Base-by-base conservation (phyloP, 2,329 filamentous ascomycete species). In the Colletotrichum lupini region DNA sequence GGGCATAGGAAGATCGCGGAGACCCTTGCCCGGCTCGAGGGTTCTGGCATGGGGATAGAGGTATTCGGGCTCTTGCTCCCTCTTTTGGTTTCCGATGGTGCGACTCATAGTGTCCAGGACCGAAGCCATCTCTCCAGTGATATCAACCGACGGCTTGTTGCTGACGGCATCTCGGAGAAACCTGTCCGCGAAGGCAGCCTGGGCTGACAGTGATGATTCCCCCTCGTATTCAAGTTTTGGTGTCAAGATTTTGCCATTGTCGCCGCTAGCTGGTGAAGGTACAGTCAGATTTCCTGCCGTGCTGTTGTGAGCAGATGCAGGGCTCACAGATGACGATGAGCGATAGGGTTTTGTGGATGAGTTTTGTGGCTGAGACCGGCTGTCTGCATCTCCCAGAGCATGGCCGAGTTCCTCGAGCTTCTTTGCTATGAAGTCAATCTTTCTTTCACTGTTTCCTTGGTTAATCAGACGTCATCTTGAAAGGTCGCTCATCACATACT, bases 111-210 rank as follows among this genome's bases (percentile, higher is more conserved):
- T 59, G 1, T 77, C 68, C 8, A 78, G 55, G 9, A 75, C 72
- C 0, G 73, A 67, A 19, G 68, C 67, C 76, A 79, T 78, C 35
- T 77, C 78, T 1, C 65, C 49, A 0, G 75, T 75, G 11, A 77
- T 63, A 4, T 77, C 72, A 1, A 68, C 59, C 1, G 68, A 66
- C 2, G 70, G 66, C 9, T 70, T 75, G 49, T 69, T 76, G 42
- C 52, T 73, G 28, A 79, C 69, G 28, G 75, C 67, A 19, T 71
- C 62, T 11, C 56, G 62, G 2, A 79, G 71, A 37, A 79, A 78
- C 26, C 28, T 72, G 9, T 73, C 76, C 1, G 78, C 78, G 9
- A 76, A 77, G 2, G 77, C 73, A 2, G 77, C 75, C 12, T 78
- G 77, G 1, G 77, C 68, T 16, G 75, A 75, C 0, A 77, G 64